Base-by-base conservation (phyloP, 768 basidiomycete species). In the Leucocoprinus birnbaumii region DNA sequence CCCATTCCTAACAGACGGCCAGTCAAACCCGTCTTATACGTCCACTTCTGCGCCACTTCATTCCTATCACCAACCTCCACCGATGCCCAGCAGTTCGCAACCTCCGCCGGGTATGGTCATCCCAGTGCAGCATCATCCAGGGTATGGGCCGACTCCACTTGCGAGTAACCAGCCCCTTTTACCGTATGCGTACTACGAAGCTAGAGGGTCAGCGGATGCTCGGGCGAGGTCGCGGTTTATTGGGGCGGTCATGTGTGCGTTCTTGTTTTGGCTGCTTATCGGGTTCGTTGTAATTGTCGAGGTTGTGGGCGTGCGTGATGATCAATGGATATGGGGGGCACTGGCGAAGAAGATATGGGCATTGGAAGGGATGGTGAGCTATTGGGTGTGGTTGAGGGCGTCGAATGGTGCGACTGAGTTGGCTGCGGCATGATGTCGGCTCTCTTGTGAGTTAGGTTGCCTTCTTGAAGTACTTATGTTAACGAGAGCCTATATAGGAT, bases 91-190 rank as follows among this genome's bases (percentile, higher is more conserved):
- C 38, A 14, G 38, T 3, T 16, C 38, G 16, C 38, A n/a, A 13
- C 16, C 13, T 38, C 38, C 38, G n/a, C 11, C 11, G 14, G 7
- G 14, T 35, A 7, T 14, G 14, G 34, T 35, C 14, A 35, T 35
- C 14, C 34, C 6, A 35, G 34, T 35, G n/a, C n/a, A n/a, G 38
- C 38, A 38, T 26, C 46, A 51, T 41, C 40, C 55, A 58, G 47
- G 45, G 3, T 71, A 84, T 58, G 72, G 71, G 41, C 71, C 75
- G 16, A 75, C 73, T 34, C 75, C 71, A 13, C 63, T 71, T n/a
- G 71, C 66, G 7, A 66, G 70, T 21, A 52, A 62, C n/a, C 71
- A 71, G 56, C 60, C 64, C 1, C 57, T 70, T 8, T 61, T 74
- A 19, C 72, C 71, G 35, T 71, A 74, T 49, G 68, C 69, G 21